Evolutionary conservation across 2,329 filamentous ascomycete species (phyloP).

Genomic region (Colletotrichum sp.): DNA sequence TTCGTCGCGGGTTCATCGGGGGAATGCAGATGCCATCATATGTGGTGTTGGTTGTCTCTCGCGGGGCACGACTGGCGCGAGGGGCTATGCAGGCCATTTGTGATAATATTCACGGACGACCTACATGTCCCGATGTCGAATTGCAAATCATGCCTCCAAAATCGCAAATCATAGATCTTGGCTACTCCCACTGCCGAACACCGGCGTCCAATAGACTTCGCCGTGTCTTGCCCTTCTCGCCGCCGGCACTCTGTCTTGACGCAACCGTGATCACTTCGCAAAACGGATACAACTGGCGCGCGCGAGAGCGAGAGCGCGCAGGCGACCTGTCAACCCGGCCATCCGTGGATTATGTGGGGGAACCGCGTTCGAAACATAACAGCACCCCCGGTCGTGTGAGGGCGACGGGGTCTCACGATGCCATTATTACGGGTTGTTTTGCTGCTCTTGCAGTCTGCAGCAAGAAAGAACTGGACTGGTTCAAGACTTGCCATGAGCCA

Average conservation of each 20-base stretch:
- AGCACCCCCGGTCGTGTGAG: background rate
- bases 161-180: background rate
- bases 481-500: background rate
- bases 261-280: background rate
- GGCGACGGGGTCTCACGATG: background rate
- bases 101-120: background rate
- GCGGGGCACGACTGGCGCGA: background rate
- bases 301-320: background rate
- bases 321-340: background rate
- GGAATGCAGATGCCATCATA: background rate
- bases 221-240: background rate
- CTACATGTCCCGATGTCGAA: background rate
- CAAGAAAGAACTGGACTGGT: background rate
- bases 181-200: background rate
- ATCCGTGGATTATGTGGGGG: background rate
- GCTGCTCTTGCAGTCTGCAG: background rate
- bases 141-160: background rate
- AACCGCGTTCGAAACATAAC: constrained; percentile 7
- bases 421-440: background rate
- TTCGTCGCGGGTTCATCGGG: background rate
- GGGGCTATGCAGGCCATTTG: background rate
- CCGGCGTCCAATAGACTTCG: background rate
- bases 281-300: background rate
- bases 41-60: background rate
- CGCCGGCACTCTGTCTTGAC: background rate